These are phyloP conservation scores for Toxicodendron radicans DNA, from an alignment of 345 rosid species.

Conservation along the genomic window DNA sequence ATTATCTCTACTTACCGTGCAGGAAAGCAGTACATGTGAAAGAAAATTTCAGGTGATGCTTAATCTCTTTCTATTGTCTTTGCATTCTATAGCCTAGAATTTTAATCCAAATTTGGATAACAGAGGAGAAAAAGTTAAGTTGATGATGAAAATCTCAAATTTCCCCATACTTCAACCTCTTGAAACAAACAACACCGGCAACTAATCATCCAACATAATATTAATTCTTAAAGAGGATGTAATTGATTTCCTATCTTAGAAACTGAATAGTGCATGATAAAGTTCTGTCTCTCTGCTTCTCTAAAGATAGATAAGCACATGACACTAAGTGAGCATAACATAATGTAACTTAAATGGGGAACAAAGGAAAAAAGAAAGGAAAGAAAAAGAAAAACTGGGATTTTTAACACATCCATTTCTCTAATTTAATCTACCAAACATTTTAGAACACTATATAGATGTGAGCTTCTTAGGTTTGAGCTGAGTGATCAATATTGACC, in stretches of 20 bases:
- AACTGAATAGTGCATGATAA: background rate
- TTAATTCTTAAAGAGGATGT: background rate
- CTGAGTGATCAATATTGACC: background rate
- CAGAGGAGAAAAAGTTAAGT: background rate
- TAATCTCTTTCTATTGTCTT: background rate
- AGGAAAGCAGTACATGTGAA: slow-evolving; percentile 86
- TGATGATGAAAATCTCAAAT: background rate
- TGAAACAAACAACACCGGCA: background rate
- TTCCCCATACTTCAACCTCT: background rate
- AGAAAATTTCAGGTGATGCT: slow-evolving; percentile 72
- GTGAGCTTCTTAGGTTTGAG: background rate
- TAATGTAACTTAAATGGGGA: background rate
- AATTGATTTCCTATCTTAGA: background rate
- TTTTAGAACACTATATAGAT: background rate
- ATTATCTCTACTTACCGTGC: slow-evolving; percentile 26
- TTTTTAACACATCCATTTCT: background rate
- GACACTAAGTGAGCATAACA: background rate
- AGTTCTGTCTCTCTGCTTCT: background rate
- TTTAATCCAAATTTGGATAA: background rate
- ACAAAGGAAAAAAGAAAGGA: background rate
- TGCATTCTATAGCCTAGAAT: background rate
- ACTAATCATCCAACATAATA: background rate
- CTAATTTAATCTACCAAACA: background rate
- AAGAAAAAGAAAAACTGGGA: background rate
- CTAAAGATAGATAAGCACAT: background rate